Evolutionary conservation across 1,139 yeast genomes (phyloP), one percentile per base, ranked within the genome.

Genomic region (Candida pseudoviswanathii): DNA sequence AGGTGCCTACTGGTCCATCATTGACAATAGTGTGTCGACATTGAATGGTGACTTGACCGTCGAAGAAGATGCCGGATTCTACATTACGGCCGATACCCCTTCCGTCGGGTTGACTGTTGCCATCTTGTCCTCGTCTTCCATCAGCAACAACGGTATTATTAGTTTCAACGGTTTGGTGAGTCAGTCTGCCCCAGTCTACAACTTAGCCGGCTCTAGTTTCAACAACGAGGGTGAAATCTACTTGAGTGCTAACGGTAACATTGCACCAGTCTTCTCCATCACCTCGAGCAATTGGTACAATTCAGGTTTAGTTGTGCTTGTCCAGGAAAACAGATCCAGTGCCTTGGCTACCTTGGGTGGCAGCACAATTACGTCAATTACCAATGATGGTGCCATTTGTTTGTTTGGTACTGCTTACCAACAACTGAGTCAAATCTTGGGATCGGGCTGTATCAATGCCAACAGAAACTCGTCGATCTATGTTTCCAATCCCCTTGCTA

Each of bases 1-100:
- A 8, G 69, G 67, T 44, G 71, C 60, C 16, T 68, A 61, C 52
- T 70, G 68, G 67, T 69, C 75, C 26, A 64, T 70, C 33, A 55
- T 70, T 46, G 59, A 70, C 54, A 68, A 68, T 50, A 65, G 65
- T 25, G 48, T 58, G 44, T 54, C 64, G 16, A 50, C 61, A 3
- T 56, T 65, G 41, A 57, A 58, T 31, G 71, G 73, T 11, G 45
- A 49, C 27, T 57, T 70, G 30, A 39, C 52, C 21, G 54, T 54
- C 24, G 36, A 46, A 9, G 60, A 59, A 32, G 54, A 62, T 16
- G 71, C 70, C 46, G 63, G 59, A 1, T 63, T 68, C 42, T 68
- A 60, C 46, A 51, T 51, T 7, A 46, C 48, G 16, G 30, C 43
- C 21, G 29, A 26, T 4, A 32, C 34, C 11, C 36, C 45, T 24